Conservation (phyloP, 192 early-diverging fungal genomes). For the Globomyces pollinis-pini region DNA sequence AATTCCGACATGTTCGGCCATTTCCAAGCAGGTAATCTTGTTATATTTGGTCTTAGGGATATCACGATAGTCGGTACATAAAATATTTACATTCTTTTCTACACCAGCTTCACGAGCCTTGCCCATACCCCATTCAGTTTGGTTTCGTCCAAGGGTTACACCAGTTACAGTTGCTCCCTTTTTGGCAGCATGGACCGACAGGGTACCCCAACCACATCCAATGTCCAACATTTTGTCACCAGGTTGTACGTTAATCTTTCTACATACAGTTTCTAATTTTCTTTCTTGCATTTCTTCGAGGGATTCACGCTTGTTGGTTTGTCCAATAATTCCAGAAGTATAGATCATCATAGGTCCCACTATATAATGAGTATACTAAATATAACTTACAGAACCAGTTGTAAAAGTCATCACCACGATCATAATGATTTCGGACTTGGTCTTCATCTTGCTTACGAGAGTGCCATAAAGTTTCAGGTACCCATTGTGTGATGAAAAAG, state of each 20-base stretch:
- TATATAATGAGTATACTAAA: slow-evolving; percentile 5
- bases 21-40: slow-evolving; percentile 96
- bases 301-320: slow-evolving; percentile 64
- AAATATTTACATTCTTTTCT: slow-evolving; percentile 63
- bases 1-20: slow-evolving; percentile 99
- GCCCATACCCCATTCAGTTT: slow-evolving; percentile 79
- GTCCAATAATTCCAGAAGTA: slow-evolving; percentile 88
- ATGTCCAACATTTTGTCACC: slow-evolving; percentile 93
- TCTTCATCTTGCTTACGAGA: slow-evolving; percentile 95
- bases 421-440: slow-evolving; percentile 97
- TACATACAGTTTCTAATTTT: slow-evolving; percentile 86
- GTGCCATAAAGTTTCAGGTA: slow-evolving; percentile 96
- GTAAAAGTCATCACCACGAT: slow-evolving; percentile 98
- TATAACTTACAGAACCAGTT: slow-evolving; percentile 65
- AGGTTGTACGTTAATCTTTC: slow-evolving; percentile 72
- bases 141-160: slow-evolving; percentile 88
- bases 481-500: slow-evolving; percentile 94
- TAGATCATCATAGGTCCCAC: slow-evolving; percentile 93
- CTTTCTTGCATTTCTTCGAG: slow-evolving; percentile 93
- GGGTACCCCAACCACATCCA: slow-evolving; percentile 97
- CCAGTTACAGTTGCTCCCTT: slow-evolving; percentile 84
- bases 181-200: slow-evolving; percentile 83
- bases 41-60: slow-evolving; percentile 88
- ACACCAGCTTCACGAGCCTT: slow-evolving; percentile 79
- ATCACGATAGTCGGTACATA: slow-evolving; percentile 98